These are phyloP conservation scores for Cyclanthera cordifolia DNA, from an alignment of 306 rosid genomes.

Conservation along the genomic window DNA sequence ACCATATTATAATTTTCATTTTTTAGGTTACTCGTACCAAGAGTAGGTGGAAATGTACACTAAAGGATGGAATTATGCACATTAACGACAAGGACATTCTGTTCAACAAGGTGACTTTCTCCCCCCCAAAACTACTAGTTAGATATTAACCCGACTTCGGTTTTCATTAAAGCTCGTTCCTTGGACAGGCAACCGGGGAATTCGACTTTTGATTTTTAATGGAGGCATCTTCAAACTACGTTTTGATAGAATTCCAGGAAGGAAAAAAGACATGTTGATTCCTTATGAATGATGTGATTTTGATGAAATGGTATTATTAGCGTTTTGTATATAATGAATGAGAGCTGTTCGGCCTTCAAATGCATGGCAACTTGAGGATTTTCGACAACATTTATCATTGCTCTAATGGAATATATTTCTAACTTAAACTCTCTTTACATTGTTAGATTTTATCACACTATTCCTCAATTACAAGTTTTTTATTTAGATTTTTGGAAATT, in stretches of 20 bases:
- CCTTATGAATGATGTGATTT: constrained; percentile 25
- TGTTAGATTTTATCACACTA: too few relatives aligned
- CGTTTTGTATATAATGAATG: constrained; percentile 69
- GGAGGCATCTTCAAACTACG: constrained; percentile 10
- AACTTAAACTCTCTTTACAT: constrained; percentile 23
- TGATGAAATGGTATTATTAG: constrained; percentile 59
- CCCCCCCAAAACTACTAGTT: background rate
- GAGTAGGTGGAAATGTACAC: constrained; percentile 94
- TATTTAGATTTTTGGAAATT: too few relatives aligned
- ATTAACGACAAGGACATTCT: constrained; percentile 89
- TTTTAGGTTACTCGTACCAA: constrained; percentile 89
- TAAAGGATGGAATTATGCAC: constrained; percentile 97
- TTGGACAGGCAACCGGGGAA: constrained; percentile 87
- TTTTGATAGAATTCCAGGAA: constrained; percentile 24
- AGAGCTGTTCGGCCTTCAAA: constrained; percentile 47
- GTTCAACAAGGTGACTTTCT: constrained; percentile 67
- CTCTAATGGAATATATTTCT: constrained; percentile 38
- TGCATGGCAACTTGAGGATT: constrained; percentile 36
- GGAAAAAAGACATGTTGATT: constrained; percentile 40
- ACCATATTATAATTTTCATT: constrained; percentile 1
- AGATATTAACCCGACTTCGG: background rate
- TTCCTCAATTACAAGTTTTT: too few relatives aligned
- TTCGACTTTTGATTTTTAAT: constrained; percentile 73
- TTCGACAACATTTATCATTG: constrained; percentile 25
- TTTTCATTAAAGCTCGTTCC: constrained; percentile 7